Evolutionary conservation across 306 rosid genomes (phyloP).

Genomic region (Casuarina equisetifolia): DNA sequence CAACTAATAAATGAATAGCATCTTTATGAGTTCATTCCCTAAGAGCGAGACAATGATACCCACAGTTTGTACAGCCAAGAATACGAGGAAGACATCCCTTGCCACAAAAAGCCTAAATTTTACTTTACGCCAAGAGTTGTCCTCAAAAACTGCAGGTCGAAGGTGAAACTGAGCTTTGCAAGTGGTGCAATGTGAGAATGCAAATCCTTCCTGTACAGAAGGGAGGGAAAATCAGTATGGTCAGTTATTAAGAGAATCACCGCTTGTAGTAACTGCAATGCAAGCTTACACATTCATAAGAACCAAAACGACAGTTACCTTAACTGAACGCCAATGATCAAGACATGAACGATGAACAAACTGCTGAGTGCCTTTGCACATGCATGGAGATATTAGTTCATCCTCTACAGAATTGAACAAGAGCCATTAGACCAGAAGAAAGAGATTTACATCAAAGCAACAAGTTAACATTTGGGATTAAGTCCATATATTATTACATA

Average conservation of each 20-base stretch:
- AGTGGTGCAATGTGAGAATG: slow-evolving; percentile 97
- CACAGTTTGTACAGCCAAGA: slow-evolving; percentile 95
- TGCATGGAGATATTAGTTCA: slow-evolving; percentile 95
- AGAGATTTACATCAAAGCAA: neutral
- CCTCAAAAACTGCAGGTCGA: slow-evolving; percentile 73
- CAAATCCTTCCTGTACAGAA: slow-evolving; percentile 83
- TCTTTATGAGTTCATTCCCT: slow-evolving; percentile 1
- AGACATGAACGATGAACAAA: slow-evolving; percentile 98
- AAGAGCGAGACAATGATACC: slow-evolving; percentile 33
- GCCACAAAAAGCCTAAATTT: slow-evolving; percentile 94
- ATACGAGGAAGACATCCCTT: slow-evolving; percentile 95
- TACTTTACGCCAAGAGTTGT: slow-evolving; percentile 80
- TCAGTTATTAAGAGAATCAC: neutral
- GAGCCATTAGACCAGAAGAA: slow-evolving; percentile 20
- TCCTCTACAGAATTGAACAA: slow-evolving; percentile 58
- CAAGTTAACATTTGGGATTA: neutral
- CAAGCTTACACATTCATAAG: slow-evolving; percentile 8
- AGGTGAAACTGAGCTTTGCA: slow-evolving; percentile 99
- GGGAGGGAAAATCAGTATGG: slow-evolving; percentile 7
- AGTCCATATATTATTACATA: neutral
- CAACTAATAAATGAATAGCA: neutral
- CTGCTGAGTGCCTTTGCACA: slow-evolving; percentile 99
- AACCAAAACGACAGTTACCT: slow-evolving; percentile 44
- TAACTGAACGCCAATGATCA: slow-evolving; percentile 99
- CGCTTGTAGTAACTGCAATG: slow-evolving; percentile 20